Evolutionary conservation across 2,329 filamentous ascomycete genomes (phyloP), one percentile per base, ranked within the genome.

Genomic region (Calonectria hawksworthii): DNA sequence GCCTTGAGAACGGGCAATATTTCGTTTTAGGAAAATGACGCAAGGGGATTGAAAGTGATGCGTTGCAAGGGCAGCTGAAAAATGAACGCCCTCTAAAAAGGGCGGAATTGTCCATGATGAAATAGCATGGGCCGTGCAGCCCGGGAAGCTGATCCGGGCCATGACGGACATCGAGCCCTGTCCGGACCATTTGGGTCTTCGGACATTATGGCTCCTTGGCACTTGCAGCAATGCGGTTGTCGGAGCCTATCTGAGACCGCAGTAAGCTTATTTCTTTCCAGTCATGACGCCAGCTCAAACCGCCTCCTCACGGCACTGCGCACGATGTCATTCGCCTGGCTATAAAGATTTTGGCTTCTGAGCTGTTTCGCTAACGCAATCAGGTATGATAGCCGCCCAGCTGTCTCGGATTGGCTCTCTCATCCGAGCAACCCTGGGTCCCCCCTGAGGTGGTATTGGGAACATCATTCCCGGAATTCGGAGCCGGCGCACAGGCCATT

Each of bases 141-240:
- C 10, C 32, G 32, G 56, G 11, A 34, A 18, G 36, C n/a, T 23
- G n/a, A n/a, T 9, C 32, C 54, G 34, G 18, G 30, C 23, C 30
- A 16, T 5, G 10, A 36, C 34, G 56, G 56, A 26, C n/a, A 41
- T 63, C 10, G 8, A 18, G 32, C 56, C 56, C 13, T 41, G 23
- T 41, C 56, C 34, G 36, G 38, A 41, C 56, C 56, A 63, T 63
- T 63, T 63, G 23, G 26, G 56, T 28, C 56, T 13, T 63, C 56
- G 56, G 56, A 63, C 56, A 63, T 41, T 63, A 26, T 28, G 14
- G 56, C 18, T 63, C 56, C 56, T 63, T 63, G 56, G 56, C 56
- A 30, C 36, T 63, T 63, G 10, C 28, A 63, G 56, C 56, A 44
- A 63, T 38, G 23, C 36, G 36, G 32, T 23, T 36, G n/a, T 34